Conservation (phyloP, 2,329 filamentous ascomycete genomes). For the Thyridium curvatum region DNA sequence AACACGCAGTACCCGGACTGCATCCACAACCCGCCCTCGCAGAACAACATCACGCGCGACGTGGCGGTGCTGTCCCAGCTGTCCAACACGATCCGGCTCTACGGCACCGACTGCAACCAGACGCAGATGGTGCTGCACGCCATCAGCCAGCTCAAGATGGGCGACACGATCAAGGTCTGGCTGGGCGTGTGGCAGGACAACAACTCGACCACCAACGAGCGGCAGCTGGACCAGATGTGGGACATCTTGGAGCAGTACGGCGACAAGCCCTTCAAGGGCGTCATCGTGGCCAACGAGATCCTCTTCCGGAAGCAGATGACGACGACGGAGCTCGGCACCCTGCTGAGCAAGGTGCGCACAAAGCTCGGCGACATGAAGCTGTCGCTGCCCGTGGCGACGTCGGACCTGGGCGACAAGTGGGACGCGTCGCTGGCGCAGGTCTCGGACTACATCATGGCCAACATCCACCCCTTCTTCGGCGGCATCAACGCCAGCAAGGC, state of each 20-base stretch:
- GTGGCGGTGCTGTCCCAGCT: slow-evolving; percentile 85
- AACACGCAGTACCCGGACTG: slow-evolving; percentile 89
- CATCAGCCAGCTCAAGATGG: slow-evolving; percentile 66
- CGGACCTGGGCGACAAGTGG: slow-evolving; percentile 88
- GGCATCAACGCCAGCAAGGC: slow-evolving; percentile 64
- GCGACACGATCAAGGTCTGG: slow-evolving; percentile 78
- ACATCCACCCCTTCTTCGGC: slow-evolving; percentile 93
- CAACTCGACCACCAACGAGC: slow-evolving; percentile 75
- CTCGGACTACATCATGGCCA: slow-evolving; percentile 90
- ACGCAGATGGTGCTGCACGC: slow-evolving; percentile 88
- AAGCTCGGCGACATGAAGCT: slow-evolving; percentile 65
- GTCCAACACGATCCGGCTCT: slow-evolving; percentile 80
- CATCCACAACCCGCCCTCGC: slow-evolving; percentile 67
- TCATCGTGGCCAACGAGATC: slow-evolving; percentile 79
- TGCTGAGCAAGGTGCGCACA: slow-evolving; percentile 62
- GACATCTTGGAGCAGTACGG: slow-evolving; percentile 67
- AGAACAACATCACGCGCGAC: slow-evolving; percentile 92
- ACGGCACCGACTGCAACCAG: slow-evolving; percentile 96
- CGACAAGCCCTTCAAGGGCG: slow-evolving; percentile 64
- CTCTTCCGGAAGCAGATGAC: slow-evolving; percentile 73
- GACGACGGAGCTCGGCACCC: slow-evolving; percentile 50
- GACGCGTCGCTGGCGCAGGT: slow-evolving; percentile 57
- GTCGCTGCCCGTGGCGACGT: slow-evolving; percentile 73
- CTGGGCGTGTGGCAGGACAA: slow-evolving; percentile 87
- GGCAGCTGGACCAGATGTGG: slow-evolving; percentile 82